These are phyloP conservation scores for Colletotrichum horii DNA, from an alignment of 2,329 filamentous ascomycete genomes.

Conservation along the genomic window DNA sequence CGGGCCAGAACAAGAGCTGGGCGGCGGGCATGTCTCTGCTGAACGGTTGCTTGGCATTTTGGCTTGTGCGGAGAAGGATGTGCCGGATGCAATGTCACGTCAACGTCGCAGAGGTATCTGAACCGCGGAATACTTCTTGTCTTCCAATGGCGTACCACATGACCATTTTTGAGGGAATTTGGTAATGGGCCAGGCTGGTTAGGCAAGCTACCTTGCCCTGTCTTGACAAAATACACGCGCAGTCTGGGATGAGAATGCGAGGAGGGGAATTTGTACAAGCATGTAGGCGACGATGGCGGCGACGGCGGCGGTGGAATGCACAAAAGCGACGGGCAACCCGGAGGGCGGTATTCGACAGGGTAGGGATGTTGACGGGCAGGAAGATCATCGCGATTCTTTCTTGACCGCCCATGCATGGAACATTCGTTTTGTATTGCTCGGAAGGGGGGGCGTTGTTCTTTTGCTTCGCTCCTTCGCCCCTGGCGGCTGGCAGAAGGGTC, in stretches of 20 bases:
- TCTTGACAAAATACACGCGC: background rate
- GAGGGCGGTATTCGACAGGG: background rate
- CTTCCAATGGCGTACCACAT: background rate
- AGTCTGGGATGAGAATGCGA: background rate
- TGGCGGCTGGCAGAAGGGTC: background rate
- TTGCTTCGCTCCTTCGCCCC: background rate
- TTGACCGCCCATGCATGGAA: background rate
- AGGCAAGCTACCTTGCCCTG: background rate
- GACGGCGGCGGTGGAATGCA: background rate
- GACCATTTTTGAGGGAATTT: background rate
- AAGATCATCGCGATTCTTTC: background rate
- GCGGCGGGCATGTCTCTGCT: background rate
- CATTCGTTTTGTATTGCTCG: background rate
- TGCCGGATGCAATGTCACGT: background rate
- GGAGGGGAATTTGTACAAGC: background rate
- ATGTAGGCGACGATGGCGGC: background rate
- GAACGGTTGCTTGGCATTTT: background rate
- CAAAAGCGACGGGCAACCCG: background rate
- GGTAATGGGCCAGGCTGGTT: background rate
- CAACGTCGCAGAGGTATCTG: background rate
- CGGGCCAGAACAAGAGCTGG: background rate
- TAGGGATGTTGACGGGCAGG: constrained; percentile 19
- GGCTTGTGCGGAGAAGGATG: background rate
- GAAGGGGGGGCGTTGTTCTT: background rate
- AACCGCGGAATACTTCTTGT: background rate